Evolutionary conservation across 176 grass and related monocot genomes (phyloP).

Genomic region (Zoysia pacifica): DNA sequence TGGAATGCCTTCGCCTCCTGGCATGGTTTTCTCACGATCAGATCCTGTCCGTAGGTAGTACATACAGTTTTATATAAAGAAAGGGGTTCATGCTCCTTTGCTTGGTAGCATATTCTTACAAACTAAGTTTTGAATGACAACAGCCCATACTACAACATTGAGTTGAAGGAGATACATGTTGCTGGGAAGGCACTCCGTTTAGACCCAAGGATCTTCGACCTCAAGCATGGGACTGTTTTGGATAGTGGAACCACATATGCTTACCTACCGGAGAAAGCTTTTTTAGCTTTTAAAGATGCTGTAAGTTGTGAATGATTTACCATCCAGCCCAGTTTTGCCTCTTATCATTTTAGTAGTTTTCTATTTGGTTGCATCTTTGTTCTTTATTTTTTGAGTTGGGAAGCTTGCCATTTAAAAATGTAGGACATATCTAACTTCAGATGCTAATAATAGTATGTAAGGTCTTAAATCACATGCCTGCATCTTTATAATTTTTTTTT

Average conservation of each 20-base stretch:
- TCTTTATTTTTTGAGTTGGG: slow-evolving; percentile 31
- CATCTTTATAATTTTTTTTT: background rate
- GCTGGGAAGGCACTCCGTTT: slow-evolving; percentile 73
- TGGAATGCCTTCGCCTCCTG: slow-evolving; percentile 60
- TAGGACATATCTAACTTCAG: slow-evolving; percentile 1
- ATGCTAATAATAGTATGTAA: slow-evolving; percentile 15
- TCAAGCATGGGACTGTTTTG: slow-evolving; percentile 86
- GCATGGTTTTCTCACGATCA: slow-evolving; percentile 79
- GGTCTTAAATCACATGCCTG: background rate
- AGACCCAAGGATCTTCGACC: slow-evolving; percentile 72
- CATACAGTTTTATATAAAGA: slow-evolving; percentile 12
- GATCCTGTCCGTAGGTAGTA: slow-evolving; percentile 84
- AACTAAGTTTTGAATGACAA: slow-evolving; percentile 63
- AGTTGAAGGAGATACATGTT: slow-evolving; percentile 94
- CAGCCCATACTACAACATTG: slow-evolving; percentile 99
- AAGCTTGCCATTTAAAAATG: slow-evolving; percentile 13
- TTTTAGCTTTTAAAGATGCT: slow-evolving; percentile 85
- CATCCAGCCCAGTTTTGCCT: background rate
- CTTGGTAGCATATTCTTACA: slow-evolving; percentile 38
- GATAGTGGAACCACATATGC: slow-evolving; percentile 99
- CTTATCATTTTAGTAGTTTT: slow-evolving; percentile 20
- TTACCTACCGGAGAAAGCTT: slow-evolving; percentile 93
- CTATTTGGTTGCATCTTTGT: slow-evolving; percentile 17
- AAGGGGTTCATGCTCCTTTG: slow-evolving; percentile 32
- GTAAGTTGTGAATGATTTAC: slow-evolving; percentile 53